A percentile compares a stretch with the other conserved stretches of the same genome.
Evolutionary conservation across 164 flowering plant genomes (phyloP).

Genomic region (Aristolochia fimbriata): DNA sequence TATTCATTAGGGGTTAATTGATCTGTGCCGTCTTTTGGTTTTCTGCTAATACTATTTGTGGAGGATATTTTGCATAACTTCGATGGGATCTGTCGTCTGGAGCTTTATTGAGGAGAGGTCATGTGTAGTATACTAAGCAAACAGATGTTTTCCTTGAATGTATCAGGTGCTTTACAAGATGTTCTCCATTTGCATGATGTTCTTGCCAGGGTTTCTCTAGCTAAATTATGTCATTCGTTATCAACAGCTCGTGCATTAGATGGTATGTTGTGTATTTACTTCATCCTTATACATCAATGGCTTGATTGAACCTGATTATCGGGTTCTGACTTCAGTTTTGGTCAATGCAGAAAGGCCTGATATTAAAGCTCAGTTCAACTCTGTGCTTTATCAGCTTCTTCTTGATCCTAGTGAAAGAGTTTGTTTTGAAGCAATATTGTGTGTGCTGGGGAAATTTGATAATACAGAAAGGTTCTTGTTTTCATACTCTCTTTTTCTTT

Average conservation of each 20-base stretch:
- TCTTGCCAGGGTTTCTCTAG: conserved; percentile 92
- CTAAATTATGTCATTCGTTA: conserved; percentile 79
- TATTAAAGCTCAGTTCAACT: conserved; percentile 76
- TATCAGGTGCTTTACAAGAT: conserved; percentile 89
- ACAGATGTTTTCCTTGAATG: conserved; percentile 6
- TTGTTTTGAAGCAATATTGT: conserved; percentile 93
- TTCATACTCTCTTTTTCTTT: background rate
- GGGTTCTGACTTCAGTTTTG: conserved; percentile 1
- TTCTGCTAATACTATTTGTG: too few species aligned
- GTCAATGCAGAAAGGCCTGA: conserved; percentile 78
- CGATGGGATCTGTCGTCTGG: too few species aligned
- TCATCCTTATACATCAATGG: background rate
- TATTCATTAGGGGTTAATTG: too few species aligned
- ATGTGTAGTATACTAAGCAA: conserved; percentile 1
- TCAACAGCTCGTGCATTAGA: conserved; percentile 87
- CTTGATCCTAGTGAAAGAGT: conserved; percentile 99
- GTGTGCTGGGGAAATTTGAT: conserved; percentile 86
- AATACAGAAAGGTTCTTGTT: conserved; percentile 59
- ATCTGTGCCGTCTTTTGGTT: too few species aligned
- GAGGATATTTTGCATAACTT: too few species aligned
- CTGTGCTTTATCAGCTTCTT: conserved; percentile 92
- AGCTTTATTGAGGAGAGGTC: too few species aligned
- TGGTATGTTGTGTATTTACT: conserved; percentile 36
- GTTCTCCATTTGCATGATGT: conserved; percentile 97
- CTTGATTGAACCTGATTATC: background rate